These are phyloP conservation scores for Daldinia decipiens DNA, from an alignment of 495 filamentous ascomycete species.

Conservation along the genomic window DNA sequence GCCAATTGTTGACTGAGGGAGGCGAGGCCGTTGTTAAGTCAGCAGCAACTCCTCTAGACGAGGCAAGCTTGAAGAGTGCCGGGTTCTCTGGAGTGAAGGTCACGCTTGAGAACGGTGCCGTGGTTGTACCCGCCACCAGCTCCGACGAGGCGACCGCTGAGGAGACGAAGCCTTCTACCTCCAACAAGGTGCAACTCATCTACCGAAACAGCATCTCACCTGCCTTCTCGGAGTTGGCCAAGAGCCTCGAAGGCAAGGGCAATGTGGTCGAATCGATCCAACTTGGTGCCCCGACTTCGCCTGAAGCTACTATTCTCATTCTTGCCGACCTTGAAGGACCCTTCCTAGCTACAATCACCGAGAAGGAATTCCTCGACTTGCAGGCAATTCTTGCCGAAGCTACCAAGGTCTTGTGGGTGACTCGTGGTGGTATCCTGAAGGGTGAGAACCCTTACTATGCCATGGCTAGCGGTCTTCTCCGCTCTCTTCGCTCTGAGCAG, in stretches of 20 bases:
- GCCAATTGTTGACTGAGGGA: constrained; percentile 2
- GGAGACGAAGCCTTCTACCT: constrained; percentile 1
- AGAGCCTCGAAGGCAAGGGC: constrained; percentile 10
- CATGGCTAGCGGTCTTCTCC: constrained; percentile 49
- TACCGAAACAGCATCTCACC: constrained; percentile 3
- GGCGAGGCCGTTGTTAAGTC: constrained; percentile 4
- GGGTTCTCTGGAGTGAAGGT: constrained; percentile 2
- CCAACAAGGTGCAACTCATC: constrained; percentile 11
- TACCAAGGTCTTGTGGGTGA: constrained; percentile 52
- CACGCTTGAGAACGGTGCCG: background rate
- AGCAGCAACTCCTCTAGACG: background rate
- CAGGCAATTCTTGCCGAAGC: constrained; percentile 50
- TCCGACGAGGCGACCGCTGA: constrained; percentile 2
- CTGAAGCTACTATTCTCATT: constrained; percentile 35
- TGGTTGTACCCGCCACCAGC: constrained; percentile 4
- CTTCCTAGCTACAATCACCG: constrained; percentile 7
- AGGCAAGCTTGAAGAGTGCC: background rate
- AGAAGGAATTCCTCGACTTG: constrained; percentile 46
- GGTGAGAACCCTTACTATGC: constrained; percentile 48
- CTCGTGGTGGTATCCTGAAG: constrained; percentile 40
- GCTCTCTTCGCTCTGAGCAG: constrained; percentile 53
- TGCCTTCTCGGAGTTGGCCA: background rate
- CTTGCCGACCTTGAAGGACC: constrained; percentile 41
- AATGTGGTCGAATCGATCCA: constrained; percentile 24
- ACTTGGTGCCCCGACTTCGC: constrained; percentile 12